phyloP scores from a whole-genome alignment of 2,329 filamentous ascomycete genomes.

The Penicillium brevicompactum region DNA sequence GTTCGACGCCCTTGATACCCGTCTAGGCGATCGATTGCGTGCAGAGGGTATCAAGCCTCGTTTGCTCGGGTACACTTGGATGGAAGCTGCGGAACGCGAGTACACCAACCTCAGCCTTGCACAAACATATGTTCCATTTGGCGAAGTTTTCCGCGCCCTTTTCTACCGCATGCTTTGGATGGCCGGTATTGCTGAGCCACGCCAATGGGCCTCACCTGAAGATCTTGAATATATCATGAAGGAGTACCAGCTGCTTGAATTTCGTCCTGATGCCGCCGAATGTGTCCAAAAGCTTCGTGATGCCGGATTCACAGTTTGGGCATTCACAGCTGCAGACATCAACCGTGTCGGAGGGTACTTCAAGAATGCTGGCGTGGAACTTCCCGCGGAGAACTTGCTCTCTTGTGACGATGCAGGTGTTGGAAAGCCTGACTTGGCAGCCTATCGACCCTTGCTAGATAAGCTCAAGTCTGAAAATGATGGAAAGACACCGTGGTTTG shows the following conservation, averaged over 20 bases:
- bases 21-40: slow-evolving; percentile 41
- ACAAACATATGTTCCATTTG: slow-evolving; percentile 41
- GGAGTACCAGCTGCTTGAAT: slow-evolving; percentile 34
- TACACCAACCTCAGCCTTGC: slow-evolving; percentile 50
- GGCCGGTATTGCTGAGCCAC: slow-evolving; percentile 42
- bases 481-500: slow-evolving; percentile 31
- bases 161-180: slow-evolving; percentile 50
- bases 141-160: slow-evolving; percentile 39
- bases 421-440: slow-evolving; percentile 29
- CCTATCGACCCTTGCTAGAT: slow-evolving; percentile 27
- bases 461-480: slow-evolving; percentile 18
- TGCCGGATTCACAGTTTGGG: slow-evolving; percentile 33
- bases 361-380: slow-evolving; percentile 23
- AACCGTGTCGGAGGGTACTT: slow-evolving; percentile 29
- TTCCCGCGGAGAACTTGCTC: slow-evolving; percentile 27
- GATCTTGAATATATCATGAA: slow-evolving; percentile 42
- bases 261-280: slow-evolving; percentile 41
- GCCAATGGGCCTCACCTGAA: slow-evolving; percentile 39
- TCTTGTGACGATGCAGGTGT: slow-evolving; percentile 30
- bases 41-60: slow-evolving; percentile 37
- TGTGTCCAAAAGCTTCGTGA: slow-evolving; percentile 39
- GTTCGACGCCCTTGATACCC: slow-evolving; percentile 40
- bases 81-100: slow-evolving; percentile 47
- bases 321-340: slow-evolving; percentile 30
- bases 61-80: slow-evolving; percentile 47